Evolutionary conservation across 2,329 filamentous ascomycete species (phyloP).

Genomic region (Chaetomium sp.): DNA sequence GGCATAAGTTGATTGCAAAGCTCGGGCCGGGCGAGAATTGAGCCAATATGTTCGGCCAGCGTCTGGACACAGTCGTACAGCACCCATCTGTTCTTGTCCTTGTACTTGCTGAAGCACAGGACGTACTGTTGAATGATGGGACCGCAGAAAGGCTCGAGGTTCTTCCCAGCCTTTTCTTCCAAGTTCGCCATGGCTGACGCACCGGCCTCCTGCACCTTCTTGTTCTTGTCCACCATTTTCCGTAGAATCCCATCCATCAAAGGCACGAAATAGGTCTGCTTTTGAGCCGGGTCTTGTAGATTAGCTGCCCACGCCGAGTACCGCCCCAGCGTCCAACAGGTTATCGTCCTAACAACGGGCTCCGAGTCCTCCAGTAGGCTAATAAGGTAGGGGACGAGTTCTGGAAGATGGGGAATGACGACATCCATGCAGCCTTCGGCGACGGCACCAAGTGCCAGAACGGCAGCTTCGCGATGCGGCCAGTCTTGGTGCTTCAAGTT

Average conservation of each 20-base stretch:
- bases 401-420: constrained; percentile 82
- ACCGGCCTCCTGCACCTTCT: constrained; percentile 93
- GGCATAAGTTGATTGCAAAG: constrained; percentile 89
- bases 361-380: constrained; percentile 77
- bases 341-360: constrained; percentile 91
- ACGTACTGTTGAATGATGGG: constrained; percentile 92
- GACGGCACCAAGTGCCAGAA: constrained; percentile 88
- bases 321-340: constrained; percentile 91
- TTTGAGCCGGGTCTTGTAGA: constrained; percentile 59
- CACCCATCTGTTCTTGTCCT: constrained; percentile 98
- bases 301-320: constrained; percentile 90
- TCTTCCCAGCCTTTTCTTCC: constrained; percentile 82
- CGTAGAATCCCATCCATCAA: constrained; percentile 95
- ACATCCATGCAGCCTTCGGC: constrained; percentile 90
- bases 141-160: constrained; percentile 76
- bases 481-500: constrained; percentile 86
- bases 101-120: constrained; percentile 87
- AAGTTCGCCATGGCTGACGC: constrained; percentile 94
- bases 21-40: constrained; percentile 69
- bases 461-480: constrained; percentile 88
- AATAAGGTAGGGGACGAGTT: constrained; percentile 85
- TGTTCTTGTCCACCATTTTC: constrained; percentile 95
- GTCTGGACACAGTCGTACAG: constrained; percentile 98
- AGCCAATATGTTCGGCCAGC: constrained; percentile 82
- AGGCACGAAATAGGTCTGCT: constrained; percentile 77